Conservation (phyloP, 2,329 filamentous ascomycete species). For the Aspergillus vadensis region DNA sequence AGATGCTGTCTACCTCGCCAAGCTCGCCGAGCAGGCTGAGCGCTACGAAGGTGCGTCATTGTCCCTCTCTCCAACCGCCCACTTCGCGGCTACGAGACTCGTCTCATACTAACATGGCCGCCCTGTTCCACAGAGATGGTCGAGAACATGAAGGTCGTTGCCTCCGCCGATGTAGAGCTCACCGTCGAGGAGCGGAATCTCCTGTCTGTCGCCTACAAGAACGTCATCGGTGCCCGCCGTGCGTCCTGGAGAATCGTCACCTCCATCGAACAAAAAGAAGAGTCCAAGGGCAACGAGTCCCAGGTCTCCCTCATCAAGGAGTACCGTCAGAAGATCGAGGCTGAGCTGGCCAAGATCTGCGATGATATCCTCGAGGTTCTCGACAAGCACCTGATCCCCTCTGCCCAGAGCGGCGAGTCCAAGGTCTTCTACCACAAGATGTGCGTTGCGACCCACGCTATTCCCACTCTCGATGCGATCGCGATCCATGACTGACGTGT, state of each 20-base stretch:
- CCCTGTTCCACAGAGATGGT: slow-evolving; percentile 77
- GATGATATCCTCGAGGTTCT: slow-evolving; percentile 95
- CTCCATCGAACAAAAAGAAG: slow-evolving; percentile 99
- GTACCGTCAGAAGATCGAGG: slow-evolving; percentile 98
- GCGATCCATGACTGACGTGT: slow-evolving; percentile 24
- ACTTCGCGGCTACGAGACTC: neutral
- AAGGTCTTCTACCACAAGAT: slow-evolving; percentile 99
- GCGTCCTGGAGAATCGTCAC: slow-evolving; percentile 98
- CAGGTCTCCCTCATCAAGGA: slow-evolving; percentile 94
- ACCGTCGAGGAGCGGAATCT: slow-evolving; percentile 97
- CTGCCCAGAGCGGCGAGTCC: slow-evolving; percentile 91
- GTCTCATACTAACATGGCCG: slow-evolving; percentile 20
- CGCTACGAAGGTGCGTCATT: slow-evolving; percentile 91
- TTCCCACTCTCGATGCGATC: neutral
- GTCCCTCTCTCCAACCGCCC: neutral
- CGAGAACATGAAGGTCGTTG: slow-evolving; percentile 99
- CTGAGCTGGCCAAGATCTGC: slow-evolving; percentile 95
- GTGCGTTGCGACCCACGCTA: slow-evolving; percentile 53
- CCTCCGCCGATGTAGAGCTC: slow-evolving; percentile 79
- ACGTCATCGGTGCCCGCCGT: slow-evolving; percentile 94
- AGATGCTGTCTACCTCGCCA: slow-evolving; percentile 98
- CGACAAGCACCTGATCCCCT: slow-evolving; percentile 90
- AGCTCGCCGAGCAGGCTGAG: slow-evolving; percentile 99
- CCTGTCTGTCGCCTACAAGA: slow-evolving; percentile 97
- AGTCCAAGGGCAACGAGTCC: slow-evolving; percentile 94